These are phyloP conservation scores for Aleurites moluccanus DNA, from an alignment of 441 rosid species.

Conservation along the genomic window DNA sequence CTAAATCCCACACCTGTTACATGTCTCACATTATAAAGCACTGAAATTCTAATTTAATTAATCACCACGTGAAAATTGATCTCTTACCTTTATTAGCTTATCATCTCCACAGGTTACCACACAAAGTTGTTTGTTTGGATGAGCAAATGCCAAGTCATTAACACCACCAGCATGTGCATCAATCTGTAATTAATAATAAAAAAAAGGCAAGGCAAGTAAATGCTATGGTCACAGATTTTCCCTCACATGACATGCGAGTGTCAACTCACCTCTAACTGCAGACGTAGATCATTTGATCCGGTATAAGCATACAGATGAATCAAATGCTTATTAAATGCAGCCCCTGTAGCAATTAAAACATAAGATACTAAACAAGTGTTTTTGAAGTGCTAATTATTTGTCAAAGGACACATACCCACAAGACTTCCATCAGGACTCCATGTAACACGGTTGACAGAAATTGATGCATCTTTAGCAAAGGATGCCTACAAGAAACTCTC, in stretches of 20 bases:
- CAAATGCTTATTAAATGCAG: conserved; percentile 68
- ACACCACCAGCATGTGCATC: conserved; percentile 89
- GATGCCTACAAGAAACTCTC: conserved; percentile 50
- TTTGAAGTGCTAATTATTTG: conserved; percentile 1
- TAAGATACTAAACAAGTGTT: conserved; percentile 22
- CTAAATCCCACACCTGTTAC: conserved; percentile 83
- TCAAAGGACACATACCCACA: conserved; percentile 53
- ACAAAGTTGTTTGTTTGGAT: conserved; percentile 75
- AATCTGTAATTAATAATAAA: conserved; percentile 46
- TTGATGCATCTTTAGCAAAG: conserved; percentile 47
- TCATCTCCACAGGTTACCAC: conserved; percentile 96
- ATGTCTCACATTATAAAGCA: conserved; percentile 31
- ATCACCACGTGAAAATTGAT: conserved; percentile 9
- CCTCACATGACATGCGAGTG: conserved; percentile 8
- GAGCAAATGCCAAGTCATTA: conserved; percentile 90
- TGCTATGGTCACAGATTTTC: conserved; percentile 13
- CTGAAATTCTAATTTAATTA: conserved; percentile 12
- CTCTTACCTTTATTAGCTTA: conserved; percentile 71
- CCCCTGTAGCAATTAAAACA: conserved; percentile 53
- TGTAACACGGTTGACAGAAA: conserved; percentile 72
- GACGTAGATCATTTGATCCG: conserved; percentile 64
- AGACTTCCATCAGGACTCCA: conserved; percentile 92
- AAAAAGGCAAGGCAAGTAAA: conserved; percentile 22
- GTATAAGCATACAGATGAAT: conserved; percentile 61
- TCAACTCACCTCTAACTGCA: conserved; percentile 63